Percentiles rank a stretch among this genome's conserved stretches.
These are phyloP conservation scores for Somion occarium DNA, from an alignment of 1,284 basidiomycete genomes.

Conservation along the genomic window DNA sequence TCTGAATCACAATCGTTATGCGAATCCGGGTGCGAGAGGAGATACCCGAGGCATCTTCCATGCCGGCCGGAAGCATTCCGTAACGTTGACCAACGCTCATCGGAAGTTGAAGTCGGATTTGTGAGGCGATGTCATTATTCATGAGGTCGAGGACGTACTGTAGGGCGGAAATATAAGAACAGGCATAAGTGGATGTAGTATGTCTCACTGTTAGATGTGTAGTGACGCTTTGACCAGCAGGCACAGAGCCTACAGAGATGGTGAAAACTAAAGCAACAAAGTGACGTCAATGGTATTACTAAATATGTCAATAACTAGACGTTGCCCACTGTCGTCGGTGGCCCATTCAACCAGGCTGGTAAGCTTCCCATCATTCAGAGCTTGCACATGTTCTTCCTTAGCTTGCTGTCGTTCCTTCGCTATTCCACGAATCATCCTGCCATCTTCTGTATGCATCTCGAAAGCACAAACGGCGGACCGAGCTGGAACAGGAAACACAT, in stretches of 20 bases:
- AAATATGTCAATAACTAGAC: neutral
- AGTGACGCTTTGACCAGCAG: constrained; percentile 33
- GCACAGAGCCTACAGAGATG: constrained; percentile 51
- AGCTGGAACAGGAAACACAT: constrained; percentile 57
- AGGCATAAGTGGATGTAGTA: neutral
- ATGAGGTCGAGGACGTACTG: constrained; percentile 38
- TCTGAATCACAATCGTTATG: constrained; percentile 11
- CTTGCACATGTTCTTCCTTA: constrained; percentile 35
- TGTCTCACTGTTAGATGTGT: constrained; percentile 30
- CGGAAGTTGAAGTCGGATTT: constrained; percentile 48
- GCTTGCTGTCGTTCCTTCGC: constrained; percentile 48
- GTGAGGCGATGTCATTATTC: constrained; percentile 40
- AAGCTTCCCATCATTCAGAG: constrained; percentile 34
- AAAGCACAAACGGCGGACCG: constrained; percentile 48
- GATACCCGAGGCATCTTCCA: constrained; percentile 23
- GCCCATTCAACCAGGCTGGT: constrained; percentile 46
- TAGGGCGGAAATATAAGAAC: constrained; percentile 14
- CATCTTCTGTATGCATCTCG: constrained; percentile 37
- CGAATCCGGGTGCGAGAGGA: constrained; percentile 5
- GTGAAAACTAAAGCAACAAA: constrained; percentile 36
- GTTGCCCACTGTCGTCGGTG: constrained; percentile 44
- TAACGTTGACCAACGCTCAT: constrained; percentile 46
- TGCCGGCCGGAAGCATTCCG: constrained; percentile 35
- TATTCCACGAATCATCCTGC: constrained; percentile 38
- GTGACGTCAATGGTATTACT: neutral